Evolutionary conservation across 1,284 basidiomycete genomes (phyloP).

Genomic region (Naganishia cerealis): DNA sequence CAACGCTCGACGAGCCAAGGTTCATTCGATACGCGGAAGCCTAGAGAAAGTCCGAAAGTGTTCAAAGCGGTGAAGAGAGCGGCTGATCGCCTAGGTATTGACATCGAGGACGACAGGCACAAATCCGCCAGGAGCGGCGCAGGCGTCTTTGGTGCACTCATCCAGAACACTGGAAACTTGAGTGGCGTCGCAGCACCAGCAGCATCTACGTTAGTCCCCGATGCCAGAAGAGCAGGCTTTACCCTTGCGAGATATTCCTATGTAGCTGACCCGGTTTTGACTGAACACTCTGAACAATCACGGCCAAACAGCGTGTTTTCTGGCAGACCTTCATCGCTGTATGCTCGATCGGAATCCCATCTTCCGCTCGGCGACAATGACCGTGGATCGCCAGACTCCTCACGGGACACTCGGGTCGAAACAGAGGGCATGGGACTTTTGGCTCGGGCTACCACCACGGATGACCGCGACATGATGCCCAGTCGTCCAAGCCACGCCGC

Average conservation of each 20-base stretch:
- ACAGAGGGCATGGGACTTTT: conserved; percentile 2
- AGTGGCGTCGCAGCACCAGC: conserved; percentile 63
- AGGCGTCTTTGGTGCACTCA: conserved; percentile 71
- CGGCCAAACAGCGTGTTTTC: not conserved
- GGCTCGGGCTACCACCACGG: conserved; percentile 9
- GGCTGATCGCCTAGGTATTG: conserved; percentile 35
- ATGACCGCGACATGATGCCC: conserved; percentile 16
- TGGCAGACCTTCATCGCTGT: conserved; percentile 25
- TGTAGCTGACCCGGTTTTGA: conserved; percentile 5
- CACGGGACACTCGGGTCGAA: conserved; percentile 3
- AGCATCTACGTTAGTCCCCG: conserved; percentile 63
- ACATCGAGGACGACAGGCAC: conserved; percentile 55
- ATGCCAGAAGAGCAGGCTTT: conserved; percentile 68
- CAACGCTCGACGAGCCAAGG: conserved; percentile 20
- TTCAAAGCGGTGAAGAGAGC: conserved; percentile 33
- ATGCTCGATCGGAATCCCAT: conserved; percentile 25
- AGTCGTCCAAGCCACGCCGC: not conserved
- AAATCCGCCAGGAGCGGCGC: conserved; percentile 61
- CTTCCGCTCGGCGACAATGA: conserved; percentile 12
- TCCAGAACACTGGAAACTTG: conserved; percentile 69
- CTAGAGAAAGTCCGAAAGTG: conserved; percentile 25
- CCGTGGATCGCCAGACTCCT: conserved; percentile 25
- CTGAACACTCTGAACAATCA: not conserved
- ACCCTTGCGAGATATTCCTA: conserved; percentile 25
- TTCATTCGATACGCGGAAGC: not conserved